Evolutionary conservation across 2,329 filamentous ascomycete species (phyloP), one percentile per base, ranked within the genome.

Genomic region (Celoporthe dispersa): DNA sequence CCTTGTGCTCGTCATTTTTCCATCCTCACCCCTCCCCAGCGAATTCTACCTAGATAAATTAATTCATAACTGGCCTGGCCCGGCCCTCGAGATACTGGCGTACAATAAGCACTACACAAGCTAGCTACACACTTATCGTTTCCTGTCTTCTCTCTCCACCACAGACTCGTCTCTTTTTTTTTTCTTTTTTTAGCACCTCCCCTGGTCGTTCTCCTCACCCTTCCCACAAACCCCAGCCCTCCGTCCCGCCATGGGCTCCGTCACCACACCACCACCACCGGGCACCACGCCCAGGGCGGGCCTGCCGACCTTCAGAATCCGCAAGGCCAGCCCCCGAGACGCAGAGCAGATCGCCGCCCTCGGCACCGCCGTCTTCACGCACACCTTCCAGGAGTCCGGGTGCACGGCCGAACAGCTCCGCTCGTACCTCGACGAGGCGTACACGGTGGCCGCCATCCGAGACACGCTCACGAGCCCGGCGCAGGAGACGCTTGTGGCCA

Each of bases 331-430:
- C 3, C 14, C 69, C n/a, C 55, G 57, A 19, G 81, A 83, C 62
- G 74, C 74, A 9, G 48, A 66, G 0, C 70, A 72, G 48, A 80
- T 84, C 60, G 73, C 77, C 28, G 64, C 74, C 6, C 75, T 84
- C 1, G 82, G 80, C 33, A 70, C 76, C 0, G 70, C 75, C 44
- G 78, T 81, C 63, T 85, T 84, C 72, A 70, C 75, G 28, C 64
- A 71, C 28, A 80, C 80, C 3, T 85, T 84, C 73, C 9, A 28
- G 28, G 82, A 81, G 0, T 79, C 83, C 71, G 83, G 82, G 0
- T 77, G 84, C 0, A 73, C 80, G 2, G 70, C 77, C 0, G 68
- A 77, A 1, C 79, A 85, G 64, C 75, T 85, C 0, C 64, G 75
- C 9, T 75, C 76, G 1, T 85, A 81, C 67, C 77, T 84, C 0